Evolutionary conservation across 2,329 filamentous ascomycete species (phyloP), one percentile per base, ranked within the genome.

Genomic region (Alternaria conjuncta): DNA sequence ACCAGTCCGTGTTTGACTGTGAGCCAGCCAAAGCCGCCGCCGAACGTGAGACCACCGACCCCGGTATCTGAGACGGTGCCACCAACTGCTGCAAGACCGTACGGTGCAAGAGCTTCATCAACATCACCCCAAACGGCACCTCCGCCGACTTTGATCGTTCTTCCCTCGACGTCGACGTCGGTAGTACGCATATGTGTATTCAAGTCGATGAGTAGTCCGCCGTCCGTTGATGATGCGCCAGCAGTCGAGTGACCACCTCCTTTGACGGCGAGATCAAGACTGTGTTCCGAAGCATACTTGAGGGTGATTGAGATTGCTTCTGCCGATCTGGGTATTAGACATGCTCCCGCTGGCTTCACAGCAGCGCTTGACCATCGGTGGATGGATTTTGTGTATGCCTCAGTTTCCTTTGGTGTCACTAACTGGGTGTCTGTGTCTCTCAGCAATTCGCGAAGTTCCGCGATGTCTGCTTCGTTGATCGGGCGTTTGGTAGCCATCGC

Each of bases 11-110:
- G 76, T 41, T 79, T 81, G 2, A 86, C 85, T 71, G 86, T 83
- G 7, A 86, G 81, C 75, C 81, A 81, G 32, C 86, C 86, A 71
- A 86, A 84, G 7, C 87, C 86, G 55, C 87, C 88, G 5, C 87
- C 87, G 0, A 89, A 82, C 0, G 79, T 84, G 0, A 85, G 85
- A 0, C 83, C 84, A 1, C 84, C 66, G 30, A 79, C 66, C 43
- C 83, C 80, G 18, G 82, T 62, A 55, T 62, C 59, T 41, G 59
- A 53, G 15, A 62, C 59, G 1, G 63, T 62, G 12, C 63, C 59
- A 9, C 62, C 62, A 6, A 61, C 62, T 15, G 58, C 32, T 25
- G 62, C 62, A n/a, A 64, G 58, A 13, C 62, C 54, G 8, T 61
- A 51, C 15, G 32, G 49, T 9, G 58, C 62, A 11, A 64, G 58